Evolutionary conservation across 2,329 filamentous ascomycete genomes (phyloP).

Genomic region (Lasiodiplodia citricola): DNA sequence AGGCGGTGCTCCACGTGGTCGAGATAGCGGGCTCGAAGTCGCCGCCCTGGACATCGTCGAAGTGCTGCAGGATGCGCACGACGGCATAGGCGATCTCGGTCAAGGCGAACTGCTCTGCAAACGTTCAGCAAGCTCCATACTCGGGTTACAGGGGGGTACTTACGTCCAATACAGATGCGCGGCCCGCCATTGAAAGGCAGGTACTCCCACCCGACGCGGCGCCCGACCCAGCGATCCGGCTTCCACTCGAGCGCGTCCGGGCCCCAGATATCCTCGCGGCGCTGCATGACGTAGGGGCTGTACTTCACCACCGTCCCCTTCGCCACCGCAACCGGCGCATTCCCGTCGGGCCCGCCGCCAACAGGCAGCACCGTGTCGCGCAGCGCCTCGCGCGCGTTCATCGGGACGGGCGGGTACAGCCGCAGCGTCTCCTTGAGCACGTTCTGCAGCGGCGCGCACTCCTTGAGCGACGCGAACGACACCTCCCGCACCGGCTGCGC

Average conservation of each 20-base stretch:
- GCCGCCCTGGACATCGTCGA: slow-evolving; percentile 26
- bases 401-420: slow-evolving; percentile 59
- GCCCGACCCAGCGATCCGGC: slow-evolving; percentile 54
- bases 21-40: no score
- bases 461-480: slow-evolving; percentile 51
- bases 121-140: no score
- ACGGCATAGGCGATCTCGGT: slow-evolving; percentile 30
- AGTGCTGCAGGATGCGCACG: slow-evolving; percentile 29
- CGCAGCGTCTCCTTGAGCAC: slow-evolving; percentile 74
- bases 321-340: slow-evolving; percentile 55
- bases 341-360: slow-evolving; percentile 55
- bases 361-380: slow-evolving; percentile 58
- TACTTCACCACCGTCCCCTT: slow-evolving; percentile 55
- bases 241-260: slow-evolving; percentile 55
- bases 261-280: slow-evolving; percentile 55
- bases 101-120: slow-evolving; percentile 30
- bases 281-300: slow-evolving; percentile 56
- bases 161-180: slow-evolving; percentile 40
- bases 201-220: slow-evolving; percentile 42
- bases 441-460: slow-evolving; percentile 54
- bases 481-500: no score
- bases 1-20: no score
- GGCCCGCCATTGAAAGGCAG: slow-evolving; percentile 48
- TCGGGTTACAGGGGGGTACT: no score
- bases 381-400: slow-evolving; percentile 56